Evolutionary conservation across 257 asterid species (phyloP).

Genomic region (Cinchona pubescens): DNA sequence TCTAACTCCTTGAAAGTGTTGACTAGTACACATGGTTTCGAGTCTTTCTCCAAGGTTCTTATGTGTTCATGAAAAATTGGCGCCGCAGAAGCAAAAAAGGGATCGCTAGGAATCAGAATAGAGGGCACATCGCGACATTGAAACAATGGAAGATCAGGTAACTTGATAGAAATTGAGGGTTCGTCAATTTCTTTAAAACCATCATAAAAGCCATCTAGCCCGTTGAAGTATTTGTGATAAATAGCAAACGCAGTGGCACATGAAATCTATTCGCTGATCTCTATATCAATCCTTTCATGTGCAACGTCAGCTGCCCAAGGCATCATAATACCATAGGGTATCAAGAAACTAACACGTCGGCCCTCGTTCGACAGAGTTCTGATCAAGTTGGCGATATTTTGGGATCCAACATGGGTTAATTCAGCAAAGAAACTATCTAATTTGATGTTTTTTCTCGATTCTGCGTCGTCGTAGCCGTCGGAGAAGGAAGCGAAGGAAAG

Average conservation of each 20-base stretch:
- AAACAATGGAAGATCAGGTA: slow-evolving; percentile 41
- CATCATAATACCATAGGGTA: slow-evolving; percentile 39
- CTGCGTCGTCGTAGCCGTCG: slow-evolving; percentile 32
- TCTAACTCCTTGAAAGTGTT: slow-evolving; percentile 56
- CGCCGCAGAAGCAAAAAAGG: neutral
- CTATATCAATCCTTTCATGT: slow-evolving; percentile 33
- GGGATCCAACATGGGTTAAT: slow-evolving; percentile 20
- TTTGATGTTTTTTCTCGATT: neutral
- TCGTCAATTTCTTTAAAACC: slow-evolving; percentile 4
- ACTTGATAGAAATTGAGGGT: slow-evolving; percentile 8
- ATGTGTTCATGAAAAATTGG: slow-evolving; percentile 43
- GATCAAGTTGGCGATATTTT: slow-evolving; percentile 21
- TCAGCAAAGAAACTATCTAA: slow-evolving; percentile 12
- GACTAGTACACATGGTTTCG: slow-evolving; percentile 36
- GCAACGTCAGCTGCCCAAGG: slow-evolving; percentile 53
- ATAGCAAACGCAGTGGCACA: slow-evolving; percentile 43
- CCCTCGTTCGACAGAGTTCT: slow-evolving; percentile 17
- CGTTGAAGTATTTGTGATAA: slow-evolving; percentile 29
- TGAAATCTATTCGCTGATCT: slow-evolving; percentile 48
- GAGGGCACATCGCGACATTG: slow-evolving; percentile 36
- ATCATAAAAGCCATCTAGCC: slow-evolving; percentile 10
- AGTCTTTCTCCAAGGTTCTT: slow-evolving; percentile 30
- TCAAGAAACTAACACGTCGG: slow-evolving; percentile 34
- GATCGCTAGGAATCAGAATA: slow-evolving; percentile 28
- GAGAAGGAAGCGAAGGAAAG: slow-evolving; percentile 37